A percentile compares a stretch with the other conserved stretches of the same genome.
These are phyloP conservation scores for Kwoniella heveanensis DNA, from an alignment of 768 basidiomycete species.

Conservation along the genomic window DNA sequence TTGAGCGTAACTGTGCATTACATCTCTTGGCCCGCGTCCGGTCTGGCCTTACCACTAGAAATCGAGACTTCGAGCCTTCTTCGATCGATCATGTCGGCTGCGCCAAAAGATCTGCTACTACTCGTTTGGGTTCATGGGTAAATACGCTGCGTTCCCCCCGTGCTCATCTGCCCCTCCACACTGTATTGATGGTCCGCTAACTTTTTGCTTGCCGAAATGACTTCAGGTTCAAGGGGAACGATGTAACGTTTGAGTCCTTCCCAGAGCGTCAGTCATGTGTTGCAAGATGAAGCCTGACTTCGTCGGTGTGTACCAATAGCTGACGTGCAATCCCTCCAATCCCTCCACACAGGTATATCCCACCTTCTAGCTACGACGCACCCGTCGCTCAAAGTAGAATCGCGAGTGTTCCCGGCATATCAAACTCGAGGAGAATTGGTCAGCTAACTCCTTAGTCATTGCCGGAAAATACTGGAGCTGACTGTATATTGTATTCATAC, in stretches of 20 bases:
- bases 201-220: not conserved
- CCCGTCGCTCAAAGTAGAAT: constrained; percentile 65
- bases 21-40: too few species aligned
- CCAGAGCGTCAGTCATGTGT: constrained; percentile 63
- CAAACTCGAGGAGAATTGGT: constrained; percentile 94
- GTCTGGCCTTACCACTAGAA: too few species aligned
- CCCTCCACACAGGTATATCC: constrained; percentile 59
- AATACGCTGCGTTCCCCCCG: too few species aligned
- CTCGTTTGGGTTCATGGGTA: constrained; percentile 57
- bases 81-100: not conserved
- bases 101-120: constrained; percentile 48
- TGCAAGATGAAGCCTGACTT: not conserved
- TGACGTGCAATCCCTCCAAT: not conserved
- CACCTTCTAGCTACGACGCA: constrained; percentile 74
- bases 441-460: constrained; percentile 46
- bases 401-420: constrained; percentile 82
- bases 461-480: not conserved
- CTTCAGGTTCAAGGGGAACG: constrained; percentile 56
- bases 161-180: not conserved
- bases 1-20: too few species aligned
- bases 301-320: not conserved
- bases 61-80: too few species aligned
- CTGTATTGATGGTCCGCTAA: not conserved
- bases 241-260: constrained; percentile 62
- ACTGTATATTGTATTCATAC: not conserved